These are phyloP conservation scores for Smithsoniella earleae DNA, from an alignment of 163 green algal genomes.

Conservation along the genomic window DNA sequence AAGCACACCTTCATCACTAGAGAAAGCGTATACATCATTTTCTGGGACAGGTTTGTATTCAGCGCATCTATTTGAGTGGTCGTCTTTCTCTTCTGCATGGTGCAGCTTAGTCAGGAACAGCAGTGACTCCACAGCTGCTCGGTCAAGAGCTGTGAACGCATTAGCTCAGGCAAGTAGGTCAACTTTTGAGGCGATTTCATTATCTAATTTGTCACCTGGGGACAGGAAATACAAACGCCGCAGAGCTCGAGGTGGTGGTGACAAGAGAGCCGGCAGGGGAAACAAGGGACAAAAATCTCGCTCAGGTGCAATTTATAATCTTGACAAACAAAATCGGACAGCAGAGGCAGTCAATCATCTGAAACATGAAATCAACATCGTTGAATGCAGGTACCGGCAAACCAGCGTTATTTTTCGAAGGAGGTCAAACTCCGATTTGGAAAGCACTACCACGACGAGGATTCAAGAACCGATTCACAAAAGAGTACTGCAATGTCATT, in stretches of 20 bases:
- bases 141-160: no score
- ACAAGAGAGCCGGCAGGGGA: constrained; percentile 14
- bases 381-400: constrained; percentile 18
- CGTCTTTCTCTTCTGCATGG: no score
- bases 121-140: no score
- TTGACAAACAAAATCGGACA: neutral
- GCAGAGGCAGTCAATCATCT: neutral
- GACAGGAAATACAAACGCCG: neutral
- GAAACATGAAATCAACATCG: neutral
- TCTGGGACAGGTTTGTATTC: no score
- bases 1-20: no score
- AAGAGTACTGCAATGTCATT: constrained; percentile 3
- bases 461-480: constrained; percentile 10
- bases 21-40: no score
- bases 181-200: no score
- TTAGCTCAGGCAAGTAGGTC: no score
- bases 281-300: constrained; percentile 16
- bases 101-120: no score
- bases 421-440: constrained; percentile 20
- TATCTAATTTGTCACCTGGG: neutral
- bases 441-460: constrained; percentile 14
- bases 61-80: no score
- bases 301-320: neutral
- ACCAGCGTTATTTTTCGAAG: constrained; percentile 22
- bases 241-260: neutral